Conservation (phyloP, 345 rosid species). For the Anacardium occidentale region DNA sequence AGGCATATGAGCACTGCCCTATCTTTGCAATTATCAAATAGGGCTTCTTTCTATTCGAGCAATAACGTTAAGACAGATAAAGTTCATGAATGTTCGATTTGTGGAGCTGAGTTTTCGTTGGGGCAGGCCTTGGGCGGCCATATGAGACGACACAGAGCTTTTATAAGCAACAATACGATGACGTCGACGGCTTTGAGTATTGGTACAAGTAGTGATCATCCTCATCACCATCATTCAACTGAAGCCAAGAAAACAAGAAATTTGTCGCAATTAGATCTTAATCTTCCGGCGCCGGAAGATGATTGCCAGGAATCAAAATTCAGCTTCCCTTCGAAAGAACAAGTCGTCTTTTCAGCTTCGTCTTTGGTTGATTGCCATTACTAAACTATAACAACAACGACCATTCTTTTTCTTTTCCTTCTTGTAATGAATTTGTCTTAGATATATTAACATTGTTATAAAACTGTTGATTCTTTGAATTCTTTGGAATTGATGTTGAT, state of each 20-base stretch:
- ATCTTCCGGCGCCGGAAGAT: conserved; percentile 65
- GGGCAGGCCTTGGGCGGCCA: conserved; percentile 98
- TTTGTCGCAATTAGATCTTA: conserved; percentile 49
- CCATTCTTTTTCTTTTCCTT: neutral
- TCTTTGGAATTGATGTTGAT: too few relatives aligned
- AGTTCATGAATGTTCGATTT: conserved; percentile 79
- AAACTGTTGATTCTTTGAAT: neutral
- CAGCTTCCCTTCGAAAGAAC: conserved; percentile 39
- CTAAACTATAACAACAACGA: conserved; percentile 11
- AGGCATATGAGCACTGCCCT: conserved; percentile 38
- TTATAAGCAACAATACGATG: conserved; percentile 3
- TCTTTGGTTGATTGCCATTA: conserved; percentile 69
- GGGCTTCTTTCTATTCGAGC: conserved; percentile 6
- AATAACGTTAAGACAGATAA: conserved; percentile 31
- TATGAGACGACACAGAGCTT: conserved; percentile 80
- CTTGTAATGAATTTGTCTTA: neutral
- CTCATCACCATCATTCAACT: conserved; percentile 19
- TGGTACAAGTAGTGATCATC: conserved; percentile 15
- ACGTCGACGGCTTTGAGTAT: conserved; percentile 17
- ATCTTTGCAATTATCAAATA: conserved; percentile 46
- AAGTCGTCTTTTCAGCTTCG: conserved; percentile 54
- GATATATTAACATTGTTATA: neutral
- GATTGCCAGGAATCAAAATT: conserved; percentile 28
- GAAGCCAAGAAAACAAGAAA: conserved; percentile 46
- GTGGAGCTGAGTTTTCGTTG: conserved; percentile 76